A percentile compares a stretch with the other conserved stretches of the same genome.
Conservation (phyloP, 2,329 filamentous ascomycete species). For the Penicillium hordei region DNA sequence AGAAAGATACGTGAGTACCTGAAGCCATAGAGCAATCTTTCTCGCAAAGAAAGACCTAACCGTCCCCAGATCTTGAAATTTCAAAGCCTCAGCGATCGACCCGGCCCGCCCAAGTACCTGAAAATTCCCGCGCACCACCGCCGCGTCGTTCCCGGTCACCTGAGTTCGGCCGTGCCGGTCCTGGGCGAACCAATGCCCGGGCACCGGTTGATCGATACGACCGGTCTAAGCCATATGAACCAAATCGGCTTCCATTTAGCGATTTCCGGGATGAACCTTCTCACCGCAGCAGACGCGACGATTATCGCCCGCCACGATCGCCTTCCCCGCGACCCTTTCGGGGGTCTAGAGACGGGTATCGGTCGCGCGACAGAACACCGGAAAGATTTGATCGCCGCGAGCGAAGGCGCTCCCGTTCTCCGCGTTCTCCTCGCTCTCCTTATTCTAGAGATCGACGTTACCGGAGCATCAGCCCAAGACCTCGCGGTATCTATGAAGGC, state of each 20-base stretch:
- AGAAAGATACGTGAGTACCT: constrained; percentile 80
- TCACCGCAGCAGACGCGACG: constrained; percentile 56
- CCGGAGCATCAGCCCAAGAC: constrained; percentile 68
- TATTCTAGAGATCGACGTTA: constrained; percentile 62
- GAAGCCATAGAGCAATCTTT: not conserved
- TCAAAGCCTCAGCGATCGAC: constrained; percentile 84
- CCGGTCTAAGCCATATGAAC: constrained; percentile 30
- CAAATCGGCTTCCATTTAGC: constrained; percentile 42
- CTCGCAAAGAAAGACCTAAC: not conserved
- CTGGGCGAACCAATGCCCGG: constrained; percentile 33
- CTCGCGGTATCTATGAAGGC: constrained; percentile 54
- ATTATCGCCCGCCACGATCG: constrained; percentile 61
- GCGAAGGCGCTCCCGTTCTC: constrained; percentile 67
- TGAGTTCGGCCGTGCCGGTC: constrained; percentile 53
- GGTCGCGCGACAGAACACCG: constrained; percentile 44
- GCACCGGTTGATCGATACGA: constrained; percentile 47
- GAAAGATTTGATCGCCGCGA: constrained; percentile 55
- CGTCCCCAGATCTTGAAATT: constrained; percentile 72
- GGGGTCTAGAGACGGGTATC: constrained; percentile 63
- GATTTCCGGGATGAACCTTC: constrained; percentile 52
- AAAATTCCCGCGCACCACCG: constrained; percentile 37
- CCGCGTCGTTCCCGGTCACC: constrained; percentile 63
- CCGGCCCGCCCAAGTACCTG: constrained; percentile 47
- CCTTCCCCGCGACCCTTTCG: constrained; percentile 61
- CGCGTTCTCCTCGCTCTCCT: constrained; percentile 45